phyloP scores from a whole-genome alignment of 2,329 filamentous ascomycete species.

The Trichothecium roseum region DNA sequence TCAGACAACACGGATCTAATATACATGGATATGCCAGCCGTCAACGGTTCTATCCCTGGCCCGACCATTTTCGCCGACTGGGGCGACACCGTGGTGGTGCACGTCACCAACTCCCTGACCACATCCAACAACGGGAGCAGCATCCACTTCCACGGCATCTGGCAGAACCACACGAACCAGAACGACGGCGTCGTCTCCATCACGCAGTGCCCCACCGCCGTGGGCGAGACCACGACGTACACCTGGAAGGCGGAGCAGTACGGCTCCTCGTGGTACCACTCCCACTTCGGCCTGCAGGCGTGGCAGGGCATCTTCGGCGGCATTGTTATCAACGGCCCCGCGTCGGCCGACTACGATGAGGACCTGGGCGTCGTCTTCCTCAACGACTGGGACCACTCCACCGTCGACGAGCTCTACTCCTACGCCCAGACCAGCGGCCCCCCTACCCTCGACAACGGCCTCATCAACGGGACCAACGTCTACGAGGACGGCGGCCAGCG shows the following conservation, averaged over 20 bases:
- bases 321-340: conserved; percentile 49
- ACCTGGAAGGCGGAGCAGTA: conserved; percentile 44
- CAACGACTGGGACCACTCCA: conserved; percentile 46
- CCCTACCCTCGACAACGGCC: conserved; percentile 30
- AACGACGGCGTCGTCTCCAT: conserved; percentile 49
- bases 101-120: conserved; percentile 39
- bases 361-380: conserved; percentile 40
- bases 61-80: conserved; percentile 45
- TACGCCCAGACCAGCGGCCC: conserved; percentile 17
- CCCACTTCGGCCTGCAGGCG: conserved; percentile 40
- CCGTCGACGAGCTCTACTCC: conserved; percentile 25
- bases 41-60: conserved; percentile 51
- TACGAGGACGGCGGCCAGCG: conserved; percentile 12
- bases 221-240: conserved; percentile 38
- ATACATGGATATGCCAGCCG: no score
- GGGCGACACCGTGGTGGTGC: conserved; percentile 37
- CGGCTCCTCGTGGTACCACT: conserved; percentile 53
- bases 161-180: conserved; percentile 41
- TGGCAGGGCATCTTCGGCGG: conserved; percentile 49
- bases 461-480: conserved; percentile 32
- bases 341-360: no score
- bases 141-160: conserved; percentile 54
- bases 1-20: no score
- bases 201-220: conserved; percentile 39
- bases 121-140: conserved; percentile 41